Conservation (phyloP, 805 yeast species). For the Wickerhamiella brachini region DNA sequence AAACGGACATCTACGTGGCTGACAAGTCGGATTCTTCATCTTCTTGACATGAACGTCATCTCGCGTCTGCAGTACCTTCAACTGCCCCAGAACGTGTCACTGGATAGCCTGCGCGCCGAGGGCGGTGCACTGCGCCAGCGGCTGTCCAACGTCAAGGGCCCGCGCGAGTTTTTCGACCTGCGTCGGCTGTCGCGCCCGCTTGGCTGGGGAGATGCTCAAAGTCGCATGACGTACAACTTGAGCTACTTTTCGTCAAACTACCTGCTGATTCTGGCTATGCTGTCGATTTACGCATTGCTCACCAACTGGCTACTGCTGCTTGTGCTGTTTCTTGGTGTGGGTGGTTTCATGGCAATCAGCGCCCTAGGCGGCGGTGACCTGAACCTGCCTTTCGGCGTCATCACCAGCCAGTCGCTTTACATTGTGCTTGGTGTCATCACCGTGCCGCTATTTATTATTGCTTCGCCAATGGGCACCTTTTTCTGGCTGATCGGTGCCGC, state of each 20-base stretch:
- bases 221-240: slow-evolving; percentile 75
- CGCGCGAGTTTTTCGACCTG: slow-evolving; percentile 86
- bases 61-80: slow-evolving; percentile 13
- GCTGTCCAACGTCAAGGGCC: slow-evolving; percentile 65
- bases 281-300: slow-evolving; percentile 72
- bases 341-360: slow-evolving; percentile 67
- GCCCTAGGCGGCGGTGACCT: slow-evolving; percentile 74
- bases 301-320: slow-evolving; percentile 76
- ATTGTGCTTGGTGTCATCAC: slow-evolving; percentile 66
- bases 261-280: slow-evolving; percentile 51
- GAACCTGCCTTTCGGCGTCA: slow-evolving; percentile 50
- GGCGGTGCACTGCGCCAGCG: slow-evolving; percentile 36
- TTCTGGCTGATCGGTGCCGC: slow-evolving; percentile 89
- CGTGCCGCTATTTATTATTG: slow-evolving; percentile 70
- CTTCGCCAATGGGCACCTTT: slow-evolving; percentile 78
- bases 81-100: slow-evolving; percentile 5
- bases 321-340: slow-evolving; percentile 59
- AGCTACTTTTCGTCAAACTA: slow-evolving; percentile 83
- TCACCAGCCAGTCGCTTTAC: slow-evolving; percentile 62
- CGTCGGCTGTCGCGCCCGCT: slow-evolving; percentile 83
- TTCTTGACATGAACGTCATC: slow-evolving; percentile 1
- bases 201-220: slow-evolving; percentile 77
- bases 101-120: slow-evolving; percentile 12
- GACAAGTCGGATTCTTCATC: slow-evolving; percentile 1
- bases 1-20: background rate